Conservation (phyloP, 768 basidiomycete genomes). For the Hebeloma cylindrosporum region DNA sequence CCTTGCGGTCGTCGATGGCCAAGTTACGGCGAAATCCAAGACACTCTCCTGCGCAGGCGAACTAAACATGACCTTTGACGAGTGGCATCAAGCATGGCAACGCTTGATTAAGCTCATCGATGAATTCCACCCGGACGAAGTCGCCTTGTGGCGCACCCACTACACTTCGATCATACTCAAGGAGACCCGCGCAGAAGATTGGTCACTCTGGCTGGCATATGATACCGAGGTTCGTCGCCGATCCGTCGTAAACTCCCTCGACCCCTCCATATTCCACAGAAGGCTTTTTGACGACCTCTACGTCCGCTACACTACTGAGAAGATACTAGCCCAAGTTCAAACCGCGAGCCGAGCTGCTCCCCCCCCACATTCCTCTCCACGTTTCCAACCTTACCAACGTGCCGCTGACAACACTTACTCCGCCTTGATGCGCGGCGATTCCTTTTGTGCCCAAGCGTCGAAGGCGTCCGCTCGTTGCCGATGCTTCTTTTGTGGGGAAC, state of each 20-base stretch:
- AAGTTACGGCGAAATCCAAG: constrained; percentile 11
- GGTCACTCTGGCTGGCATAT: constrained; percentile 16
- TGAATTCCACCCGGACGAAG: constrained; percentile 13
- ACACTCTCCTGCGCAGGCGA: constrained; percentile 13
- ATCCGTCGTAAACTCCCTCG: constrained; percentile 2
- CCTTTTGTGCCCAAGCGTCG: constrained; percentile 3
- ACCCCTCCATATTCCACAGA: constrained; percentile 7
- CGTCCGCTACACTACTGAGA: background rate
- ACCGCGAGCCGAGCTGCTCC: too few relatives aligned
- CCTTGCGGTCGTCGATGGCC: constrained; percentile 2
- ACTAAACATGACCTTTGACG: constrained; percentile 18
- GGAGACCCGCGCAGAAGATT: constrained; percentile 10
- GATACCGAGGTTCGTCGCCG: constrained; percentile 16
- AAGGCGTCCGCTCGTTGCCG: background rate
- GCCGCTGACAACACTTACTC: background rate
- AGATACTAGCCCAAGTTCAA: too few relatives aligned
- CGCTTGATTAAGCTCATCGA: constrained; percentile 16
- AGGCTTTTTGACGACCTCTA: constrained; percentile 16
- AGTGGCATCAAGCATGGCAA: constrained; percentile 24
- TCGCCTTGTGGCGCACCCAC: constrained; percentile 12
- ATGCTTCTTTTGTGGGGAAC: constrained; percentile 17
- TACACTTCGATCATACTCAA: constrained; percentile 11
- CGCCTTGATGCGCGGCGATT: background rate
- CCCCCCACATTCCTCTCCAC: background rate
- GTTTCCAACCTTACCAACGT: background rate